Evolutionary conservation across 1,139 yeast species (phyloP), one percentile per base, ranked within the genome.

Genomic region (Geotrichum armillariae): DNA sequence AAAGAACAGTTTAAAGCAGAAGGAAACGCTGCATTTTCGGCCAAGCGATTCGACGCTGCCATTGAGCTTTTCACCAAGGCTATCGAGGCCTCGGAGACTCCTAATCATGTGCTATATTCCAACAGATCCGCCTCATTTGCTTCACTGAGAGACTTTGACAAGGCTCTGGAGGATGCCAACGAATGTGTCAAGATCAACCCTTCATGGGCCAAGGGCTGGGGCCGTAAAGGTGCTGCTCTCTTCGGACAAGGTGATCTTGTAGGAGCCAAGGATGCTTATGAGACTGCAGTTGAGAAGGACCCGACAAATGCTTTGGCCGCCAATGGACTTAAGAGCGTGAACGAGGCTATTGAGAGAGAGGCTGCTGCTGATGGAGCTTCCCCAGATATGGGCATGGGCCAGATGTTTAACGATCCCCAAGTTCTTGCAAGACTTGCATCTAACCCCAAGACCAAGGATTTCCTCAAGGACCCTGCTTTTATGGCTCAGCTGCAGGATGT

Each of bases 41-140:
- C 90, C 52, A 91, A 93, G 70, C 89, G 91, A 49, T 93, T 82
- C 66, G 72, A 75, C 16, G 78, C 82, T 60, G 98, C 99, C 46
- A 80, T 86, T 56, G 95, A 85, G 44, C 70, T 73, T 55, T 93
- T 93, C 72, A 73, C 93, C 31, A 78, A 87, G 68, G 99, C 98
- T 39, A 93, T 93, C 63, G 93, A 82, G 42, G 88, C 80, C n/a
- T 83, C 95, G 0, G 73, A 82, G 42, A 60, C 75, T 12, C 95
- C 96, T 58, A 90, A 89, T 67, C 97, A 91, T 67, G 97, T 93
- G 21, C 76, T 93, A 53, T 90, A 75, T 66, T 89, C 97, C 49
- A 93, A 93, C 72, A 82, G 98, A 68, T 90, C 97, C n/a, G 99
- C 95, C 9, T 79, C 89, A 51, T 85, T 84, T 63, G 86, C 97